Base-by-base conservation (phyloP, 768 basidiomycete species). In the Rhizopogon salebrosus region DNA sequence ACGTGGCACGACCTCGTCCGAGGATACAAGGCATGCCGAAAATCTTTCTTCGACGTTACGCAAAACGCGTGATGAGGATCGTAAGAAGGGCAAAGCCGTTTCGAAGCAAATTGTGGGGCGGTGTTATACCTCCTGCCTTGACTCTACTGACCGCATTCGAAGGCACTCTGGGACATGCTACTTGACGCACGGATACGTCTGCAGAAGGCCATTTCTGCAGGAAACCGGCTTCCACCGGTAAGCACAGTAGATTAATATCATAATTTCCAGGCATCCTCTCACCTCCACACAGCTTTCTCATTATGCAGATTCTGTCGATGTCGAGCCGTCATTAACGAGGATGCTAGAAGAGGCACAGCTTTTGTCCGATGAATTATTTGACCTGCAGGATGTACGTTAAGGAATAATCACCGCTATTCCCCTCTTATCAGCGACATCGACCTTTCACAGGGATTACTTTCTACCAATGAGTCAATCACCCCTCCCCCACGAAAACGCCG, bases 121-220 rank as follows among this genome's bases (percentile, higher is more conserved):
- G 10, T 57, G 46, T 51, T 23, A 48, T 2, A 24, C 38, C 43
- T 23, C 31, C 45, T 49, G n/a, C 14, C 42, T 58, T 41, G 42
- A 57, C 55, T 45, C 46, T 41, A 43, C 52, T 38, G 24, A 48
- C 39, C 27, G 46, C 27, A 9, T 51, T 23, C 54, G 20, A 22
- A 98, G 93, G 74, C 76, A 3, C 69, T 94, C 34, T 97, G 92
- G 89, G 92, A 98, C 66, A 75, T 79, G 4, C 75, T 98, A 35
- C 76, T 98, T 26, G 91, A 97, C 64, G 82, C 89, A n/a, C 83
- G 95, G 34, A 98, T 98, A 65, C 85, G 85, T 23, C 69, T 97
- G 40, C 95, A 98, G 70, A 98, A 94, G 72, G 80, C 85, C 22
- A 74, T 84, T 41, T 62, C 74, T 1, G 73, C 84, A 10, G 76